Conservation (phyloP, 1,284 basidiomycete species). For the Nidula niveotomentosa region DNA sequence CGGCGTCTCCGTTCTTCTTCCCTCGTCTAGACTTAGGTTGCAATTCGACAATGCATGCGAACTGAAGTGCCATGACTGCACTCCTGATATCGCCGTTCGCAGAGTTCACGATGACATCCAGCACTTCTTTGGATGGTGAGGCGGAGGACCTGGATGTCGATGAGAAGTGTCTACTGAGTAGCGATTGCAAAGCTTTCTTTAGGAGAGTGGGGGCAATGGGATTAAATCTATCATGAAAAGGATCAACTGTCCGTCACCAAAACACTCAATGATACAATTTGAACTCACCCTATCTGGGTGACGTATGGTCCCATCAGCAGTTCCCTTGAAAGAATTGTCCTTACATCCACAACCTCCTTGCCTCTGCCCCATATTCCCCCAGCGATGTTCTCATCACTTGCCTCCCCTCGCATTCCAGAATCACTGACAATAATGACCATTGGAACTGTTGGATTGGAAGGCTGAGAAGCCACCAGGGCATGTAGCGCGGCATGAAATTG, state of each 20-base stretch:
- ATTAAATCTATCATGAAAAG: constrained; percentile 67
- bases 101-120: constrained; percentile 78
- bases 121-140: constrained; percentile 57
- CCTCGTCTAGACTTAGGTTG: constrained; percentile 16
- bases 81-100: constrained; percentile 91
- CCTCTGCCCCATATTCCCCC: constrained; percentile 38
- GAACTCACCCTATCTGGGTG: constrained; percentile 69
- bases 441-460: constrained; percentile 47
- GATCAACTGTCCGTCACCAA: neutral
- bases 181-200: constrained; percentile 71
- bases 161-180: constrained; percentile 53
- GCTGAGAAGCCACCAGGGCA: constrained; percentile 45
- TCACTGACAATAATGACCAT: constrained; percentile 88
- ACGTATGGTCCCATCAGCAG: constrained; percentile 66
- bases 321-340: constrained; percentile 63
- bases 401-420: constrained; percentile 73
- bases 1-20: constrained; percentile 25
- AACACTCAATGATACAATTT: too few relatives aligned
- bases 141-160: constrained; percentile 10
- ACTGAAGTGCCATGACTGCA: constrained; percentile 91
- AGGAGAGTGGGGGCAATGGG: constrained; percentile 88
- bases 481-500: constrained; percentile 78
- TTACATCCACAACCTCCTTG: constrained; percentile 60
- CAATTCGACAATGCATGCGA: constrained; percentile 55
- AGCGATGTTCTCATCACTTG: constrained; percentile 48